Conservation (phyloP, 1,284 basidiomycete genomes). For the Microbotryomycetes sp. region DNA sequence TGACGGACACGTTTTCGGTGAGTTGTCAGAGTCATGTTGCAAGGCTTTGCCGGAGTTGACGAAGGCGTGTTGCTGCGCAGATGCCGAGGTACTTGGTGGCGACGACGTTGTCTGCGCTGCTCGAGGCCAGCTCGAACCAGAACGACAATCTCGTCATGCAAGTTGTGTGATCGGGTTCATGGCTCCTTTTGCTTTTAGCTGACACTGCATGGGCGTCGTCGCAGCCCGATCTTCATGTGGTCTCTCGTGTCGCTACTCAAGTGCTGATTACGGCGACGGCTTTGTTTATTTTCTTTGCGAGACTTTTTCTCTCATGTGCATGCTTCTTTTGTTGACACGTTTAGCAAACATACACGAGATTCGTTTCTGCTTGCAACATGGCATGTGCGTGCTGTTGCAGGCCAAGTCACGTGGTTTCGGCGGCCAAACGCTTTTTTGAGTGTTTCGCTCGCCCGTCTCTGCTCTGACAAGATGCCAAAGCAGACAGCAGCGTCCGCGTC, state of each 20-base stretch:
- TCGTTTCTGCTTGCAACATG: background rate
- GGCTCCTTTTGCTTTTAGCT: no score
- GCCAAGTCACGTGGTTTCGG: background rate
- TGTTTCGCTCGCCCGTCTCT: no score
- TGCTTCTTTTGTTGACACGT: no score
- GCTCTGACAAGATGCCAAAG: background rate
- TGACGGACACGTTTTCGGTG: conserved; percentile 67
- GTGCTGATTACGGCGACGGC: background rate
- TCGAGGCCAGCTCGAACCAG: conserved; percentile 83
- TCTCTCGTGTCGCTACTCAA: conserved; percentile 6
- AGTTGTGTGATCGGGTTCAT: no score
- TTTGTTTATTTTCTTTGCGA: background rate
- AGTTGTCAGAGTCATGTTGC: conserved; percentile 38
- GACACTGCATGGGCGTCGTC: no score
- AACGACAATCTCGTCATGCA: conserved; percentile 78
- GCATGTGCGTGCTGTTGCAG: no score
- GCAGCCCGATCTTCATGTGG: conserved; percentile 27
- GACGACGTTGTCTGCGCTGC: conserved; percentile 57
- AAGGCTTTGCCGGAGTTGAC: background rate
- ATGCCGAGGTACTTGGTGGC: conserved; percentile 42
- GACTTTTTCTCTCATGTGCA: background rate
- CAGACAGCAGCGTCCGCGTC: background rate
- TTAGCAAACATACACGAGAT: no score
- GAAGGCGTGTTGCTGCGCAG: conserved; percentile 38
- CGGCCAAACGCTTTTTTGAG: no score